Evolutionary conservation across 495 filamentous ascomycete genomes (phyloP).

Genomic region (Saxophila tyrrhenica): DNA sequence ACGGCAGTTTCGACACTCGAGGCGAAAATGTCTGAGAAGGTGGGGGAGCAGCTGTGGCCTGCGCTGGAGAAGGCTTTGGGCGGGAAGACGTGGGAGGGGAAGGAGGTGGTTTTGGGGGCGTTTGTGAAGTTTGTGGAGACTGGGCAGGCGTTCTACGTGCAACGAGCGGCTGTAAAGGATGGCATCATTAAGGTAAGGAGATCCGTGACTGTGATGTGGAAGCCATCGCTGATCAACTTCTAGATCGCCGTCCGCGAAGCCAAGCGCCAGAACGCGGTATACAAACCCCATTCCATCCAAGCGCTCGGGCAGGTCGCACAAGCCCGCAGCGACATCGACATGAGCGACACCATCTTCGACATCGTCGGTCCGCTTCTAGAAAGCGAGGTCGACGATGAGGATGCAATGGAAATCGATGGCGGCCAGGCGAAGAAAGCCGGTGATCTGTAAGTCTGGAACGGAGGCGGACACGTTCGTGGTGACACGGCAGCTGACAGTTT

Average conservation of each 20-base stretch:
- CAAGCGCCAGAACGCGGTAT: conserved; percentile 72
- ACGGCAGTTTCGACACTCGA: conserved; percentile 20
- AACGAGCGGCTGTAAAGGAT: conserved; percentile 35
- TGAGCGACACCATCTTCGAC: conserved; percentile 54
- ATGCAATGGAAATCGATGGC: conserved; percentile 55
- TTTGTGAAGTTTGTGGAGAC: conserved; percentile 65
- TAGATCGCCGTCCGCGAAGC: conserved; percentile 71
- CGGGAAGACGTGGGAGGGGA: conserved; percentile 88
- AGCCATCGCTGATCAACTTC: background rate
- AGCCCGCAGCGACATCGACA: conserved; percentile 50
- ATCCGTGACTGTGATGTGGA: background rate
- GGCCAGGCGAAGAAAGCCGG: conserved; percentile 13
- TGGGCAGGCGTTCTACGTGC: conserved; percentile 46
- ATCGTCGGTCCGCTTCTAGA: conserved; percentile 39
- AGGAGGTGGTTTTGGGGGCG: conserved; percentile 79
- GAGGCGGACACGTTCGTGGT: background rate
- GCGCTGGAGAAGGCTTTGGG: conserved; percentile 64
- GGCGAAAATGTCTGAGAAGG: conserved; percentile 32
- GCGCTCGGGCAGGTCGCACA: conserved; percentile 60
- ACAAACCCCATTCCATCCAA: conserved; percentile 62
- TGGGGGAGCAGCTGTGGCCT: conserved; percentile 56
- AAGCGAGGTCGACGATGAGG: conserved; percentile 40
- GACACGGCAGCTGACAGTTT: conserved; percentile 5
- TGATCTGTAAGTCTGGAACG: conserved; percentile 10
- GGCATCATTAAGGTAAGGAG: conserved; percentile 40